Evolutionary conservation across 2,329 filamentous ascomycete species (phyloP), one percentile per base, ranked within the genome.

Genomic region (Penicillium sp.): DNA sequence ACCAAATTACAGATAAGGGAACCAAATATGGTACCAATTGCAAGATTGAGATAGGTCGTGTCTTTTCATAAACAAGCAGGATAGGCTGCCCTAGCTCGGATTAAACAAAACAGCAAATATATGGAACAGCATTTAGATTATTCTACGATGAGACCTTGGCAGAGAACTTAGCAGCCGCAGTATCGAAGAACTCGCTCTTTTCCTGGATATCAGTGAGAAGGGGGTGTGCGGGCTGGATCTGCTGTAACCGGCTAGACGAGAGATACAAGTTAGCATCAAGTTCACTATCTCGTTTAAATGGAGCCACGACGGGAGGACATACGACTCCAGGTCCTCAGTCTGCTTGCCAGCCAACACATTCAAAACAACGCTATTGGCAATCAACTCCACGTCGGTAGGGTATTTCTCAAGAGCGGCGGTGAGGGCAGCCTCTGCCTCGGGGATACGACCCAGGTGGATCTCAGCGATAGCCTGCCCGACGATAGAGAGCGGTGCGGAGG

Each of bases 401-500:
- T 93, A 87, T 73, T 91, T 87, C 70, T 87, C 82, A 54, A 94
- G 67, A 0, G 92, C 93, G 75, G 93, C 86, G 64, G 93, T 86
- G 62, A 97, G 77, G 4, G 93, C 93, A 19, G 88, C 85, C 77
- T 97, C 90, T 0, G 93, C 91, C 80, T 97, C 94, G 61, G 94
- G 91, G 41, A 90, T 78, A 49, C 94, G 86, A 50, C 92, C 93
- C 29, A 97, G 86, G 72, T 97, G 94, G 53, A 97, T 80, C 76
- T 99, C 93, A 25, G 91, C 89, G 27, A 97, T 86, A 27, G 93
- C 93, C 78, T 97, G 94, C 21, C 91, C 88, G 60, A 96, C 86
- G 55, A 97, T 84, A 19, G 86, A 89, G 65, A 87, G 82, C 52
- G 88, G 82, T 17, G 90, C 90, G 49, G 91, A 87, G 19, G 90